These are phyloP conservation scores for Diplodia intermedia DNA, from an alignment of 2,329 filamentous ascomycete genomes.

Conservation along the genomic window DNA sequence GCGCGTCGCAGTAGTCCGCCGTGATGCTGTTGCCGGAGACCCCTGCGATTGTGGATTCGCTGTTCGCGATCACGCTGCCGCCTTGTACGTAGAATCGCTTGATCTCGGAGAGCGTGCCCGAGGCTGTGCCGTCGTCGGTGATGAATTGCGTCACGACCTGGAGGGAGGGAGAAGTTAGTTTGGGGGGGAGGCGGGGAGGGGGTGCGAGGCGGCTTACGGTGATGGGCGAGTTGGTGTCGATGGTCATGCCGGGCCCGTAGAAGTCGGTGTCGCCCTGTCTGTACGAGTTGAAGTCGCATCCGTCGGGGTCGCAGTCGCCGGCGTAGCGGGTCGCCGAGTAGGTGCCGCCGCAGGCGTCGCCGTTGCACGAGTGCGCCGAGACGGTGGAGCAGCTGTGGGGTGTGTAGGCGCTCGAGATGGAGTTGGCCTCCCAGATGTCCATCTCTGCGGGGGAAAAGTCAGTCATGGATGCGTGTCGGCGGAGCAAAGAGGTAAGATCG, in stretches of 20 bases:
- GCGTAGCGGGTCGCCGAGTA: constrained; percentile 58
- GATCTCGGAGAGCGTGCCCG: constrained; percentile 51
- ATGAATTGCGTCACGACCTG: constrained; percentile 57
- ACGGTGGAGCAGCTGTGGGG: constrained; percentile 64
- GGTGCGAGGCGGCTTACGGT: constrained; percentile 34
- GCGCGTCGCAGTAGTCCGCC: constrained; percentile 60
- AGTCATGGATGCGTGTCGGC: too few relatives aligned
- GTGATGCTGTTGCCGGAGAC: constrained; percentile 61
- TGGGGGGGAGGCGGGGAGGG: not conserved
- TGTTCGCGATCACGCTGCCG: constrained; percentile 53
- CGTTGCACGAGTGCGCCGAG: constrained; percentile 59
- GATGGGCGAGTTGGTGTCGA: constrained; percentile 47
- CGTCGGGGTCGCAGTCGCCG: constrained; percentile 68
- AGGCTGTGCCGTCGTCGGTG: constrained; percentile 42
- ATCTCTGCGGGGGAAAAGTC: not conserved
- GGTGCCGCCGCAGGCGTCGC: constrained; percentile 51
- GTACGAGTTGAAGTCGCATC: constrained; percentile 73
- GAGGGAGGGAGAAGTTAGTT: not conserved
- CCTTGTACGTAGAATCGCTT: constrained; percentile 55
- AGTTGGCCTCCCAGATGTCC: constrained; percentile 62
- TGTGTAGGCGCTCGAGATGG: constrained; percentile 65
- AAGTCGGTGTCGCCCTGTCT: constrained; percentile 66
- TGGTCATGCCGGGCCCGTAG: constrained; percentile 61
- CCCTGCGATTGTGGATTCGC: constrained; percentile 49
- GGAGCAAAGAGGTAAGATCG: too few relatives aligned